These are phyloP conservation scores for Cordyceps fumosorosea DNA, from an alignment of 2,329 filamentous ascomycete genomes.

Conservation along the genomic window DNA sequence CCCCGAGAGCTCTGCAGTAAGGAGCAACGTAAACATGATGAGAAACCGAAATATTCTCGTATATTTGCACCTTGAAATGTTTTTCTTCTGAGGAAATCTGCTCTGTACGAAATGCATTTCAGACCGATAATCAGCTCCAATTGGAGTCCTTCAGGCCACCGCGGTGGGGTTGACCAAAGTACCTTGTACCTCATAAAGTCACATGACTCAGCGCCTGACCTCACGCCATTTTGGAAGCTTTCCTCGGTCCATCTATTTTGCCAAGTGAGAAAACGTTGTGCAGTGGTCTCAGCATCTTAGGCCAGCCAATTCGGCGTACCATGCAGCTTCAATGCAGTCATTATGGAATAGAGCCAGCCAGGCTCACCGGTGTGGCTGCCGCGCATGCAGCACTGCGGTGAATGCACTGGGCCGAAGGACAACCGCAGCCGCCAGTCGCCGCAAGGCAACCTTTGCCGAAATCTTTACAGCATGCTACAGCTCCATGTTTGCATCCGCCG, in stretches of 20 bases:
- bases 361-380: conserved; percentile 58
- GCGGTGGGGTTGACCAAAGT: conserved; percentile 6
- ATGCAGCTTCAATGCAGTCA: conserved; percentile 54
- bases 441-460: conserved; percentile 44
- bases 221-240: conserved; percentile 9
- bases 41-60: not conserved
- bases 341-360: conserved; percentile 62
- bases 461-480: conserved; percentile 62
- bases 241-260: not conserved
- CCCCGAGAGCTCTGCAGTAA: conserved; percentile 66
- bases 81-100: not conserved
- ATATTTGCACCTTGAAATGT: not conserved
- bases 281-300: not conserved
- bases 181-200: not conserved
- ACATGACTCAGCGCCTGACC: not conserved
- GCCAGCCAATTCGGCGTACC: conserved; percentile 1
- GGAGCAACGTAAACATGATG: conserved; percentile 57
- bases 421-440: conserved; percentile 42
- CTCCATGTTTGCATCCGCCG: conserved; percentile 58
- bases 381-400: conserved; percentile 49
- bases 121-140: not conserved
- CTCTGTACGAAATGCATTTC: not conserved
- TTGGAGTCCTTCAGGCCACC: not conserved
- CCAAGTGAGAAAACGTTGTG: not conserved
- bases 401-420: conserved; percentile 43